Evolutionary conservation across 73 alveolate species (phyloP).

Genomic region (Paramecium sonneborni): DNA sequence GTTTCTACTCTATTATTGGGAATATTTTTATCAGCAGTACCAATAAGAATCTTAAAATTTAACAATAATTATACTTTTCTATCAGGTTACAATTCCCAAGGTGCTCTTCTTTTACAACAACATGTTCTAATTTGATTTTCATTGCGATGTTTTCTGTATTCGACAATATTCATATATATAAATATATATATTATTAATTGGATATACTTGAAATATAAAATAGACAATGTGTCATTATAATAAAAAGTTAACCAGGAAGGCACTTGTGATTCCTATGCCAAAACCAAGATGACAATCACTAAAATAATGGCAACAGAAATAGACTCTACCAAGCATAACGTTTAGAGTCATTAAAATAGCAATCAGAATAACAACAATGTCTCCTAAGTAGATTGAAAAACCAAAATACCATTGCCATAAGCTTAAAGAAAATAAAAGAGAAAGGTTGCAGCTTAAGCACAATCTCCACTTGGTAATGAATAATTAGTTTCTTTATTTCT

Average conservation of each 20-base stretch:
- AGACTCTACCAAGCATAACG: slow-evolving; percentile 32
- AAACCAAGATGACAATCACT: slow-evolving; percentile 4
- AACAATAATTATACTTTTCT: background rate
- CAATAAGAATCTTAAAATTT: slow-evolving; percentile 26
- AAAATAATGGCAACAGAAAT: slow-evolving; percentile 48
- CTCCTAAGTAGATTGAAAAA: background rate
- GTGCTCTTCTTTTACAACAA: slow-evolving; percentile 46
- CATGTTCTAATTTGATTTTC: background rate
- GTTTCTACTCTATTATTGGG: slow-evolving; percentile 73
- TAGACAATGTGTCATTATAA: background rate
- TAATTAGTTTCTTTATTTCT: background rate
- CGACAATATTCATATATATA: slow-evolving; percentile 7
- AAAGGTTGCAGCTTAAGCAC: slow-evolving; percentile 17
- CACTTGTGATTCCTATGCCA: slow-evolving; percentile 9
- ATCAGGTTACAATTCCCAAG: slow-evolving; percentile 57
- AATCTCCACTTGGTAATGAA: slow-evolving; percentile 31
- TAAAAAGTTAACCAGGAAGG: background rate
- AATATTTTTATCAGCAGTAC: slow-evolving; percentile 53
- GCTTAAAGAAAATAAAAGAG: background rate
- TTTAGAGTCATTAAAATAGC: background rate
- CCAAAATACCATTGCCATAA: background rate
- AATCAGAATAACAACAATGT: background rate
- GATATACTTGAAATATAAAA: background rate
- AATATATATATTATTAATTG: background rate
- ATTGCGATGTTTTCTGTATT: slow-evolving; percentile 43